Evolutionary conservation across 2,329 filamentous ascomycete species (phyloP).

Genomic region (Microdochium nivale): DNA sequence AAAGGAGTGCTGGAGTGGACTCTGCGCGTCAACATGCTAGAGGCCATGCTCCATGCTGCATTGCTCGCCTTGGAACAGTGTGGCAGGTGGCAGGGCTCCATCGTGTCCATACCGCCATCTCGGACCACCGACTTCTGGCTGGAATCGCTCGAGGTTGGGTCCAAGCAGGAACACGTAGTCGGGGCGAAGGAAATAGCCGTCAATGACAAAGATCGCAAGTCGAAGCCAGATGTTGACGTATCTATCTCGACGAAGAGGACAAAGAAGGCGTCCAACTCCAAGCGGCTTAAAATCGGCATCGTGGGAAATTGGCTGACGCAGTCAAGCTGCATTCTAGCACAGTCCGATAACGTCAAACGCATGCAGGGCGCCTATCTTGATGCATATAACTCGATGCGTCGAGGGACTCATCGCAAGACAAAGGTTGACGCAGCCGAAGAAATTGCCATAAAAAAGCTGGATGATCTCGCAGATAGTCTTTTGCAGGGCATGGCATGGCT

Average conservation of each 20-base stretch:
- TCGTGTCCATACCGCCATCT: conserved; percentile 38
- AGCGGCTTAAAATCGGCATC: no score
- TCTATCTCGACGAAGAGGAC: no score
- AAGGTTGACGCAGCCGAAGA: conserved; percentile 17
- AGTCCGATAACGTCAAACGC: no score
- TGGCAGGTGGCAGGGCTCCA: conserved; percentile 29
- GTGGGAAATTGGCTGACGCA: no score
- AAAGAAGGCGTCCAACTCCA: no score
- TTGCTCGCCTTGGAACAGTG: conserved; percentile 46
- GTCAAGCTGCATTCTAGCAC: no score
- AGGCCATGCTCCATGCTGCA: conserved; percentile 71
- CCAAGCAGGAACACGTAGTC: conserved; percentile 4
- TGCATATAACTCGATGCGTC: neutral
- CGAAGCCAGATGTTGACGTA: no score
- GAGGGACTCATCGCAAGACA: conserved; percentile 7
- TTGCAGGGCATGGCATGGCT: conserved; percentile 72
- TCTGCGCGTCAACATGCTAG: conserved; percentile 70
- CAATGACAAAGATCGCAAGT: no score
- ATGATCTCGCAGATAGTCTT: conserved; percentile 74
- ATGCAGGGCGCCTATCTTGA: neutral
- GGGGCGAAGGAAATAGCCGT: conserved; percentile 2
- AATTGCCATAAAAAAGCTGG: conserved; percentile 50
- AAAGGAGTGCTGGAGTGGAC: conserved; percentile 73
- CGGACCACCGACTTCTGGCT: conserved; percentile 16
- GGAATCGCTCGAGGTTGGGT: conserved; percentile 1